Percentiles rank a stretch among this genome's conserved stretches.
Evolutionary conservation across 106 monocot species (phyloP).

Genomic region (Acorus calamus): DNA sequence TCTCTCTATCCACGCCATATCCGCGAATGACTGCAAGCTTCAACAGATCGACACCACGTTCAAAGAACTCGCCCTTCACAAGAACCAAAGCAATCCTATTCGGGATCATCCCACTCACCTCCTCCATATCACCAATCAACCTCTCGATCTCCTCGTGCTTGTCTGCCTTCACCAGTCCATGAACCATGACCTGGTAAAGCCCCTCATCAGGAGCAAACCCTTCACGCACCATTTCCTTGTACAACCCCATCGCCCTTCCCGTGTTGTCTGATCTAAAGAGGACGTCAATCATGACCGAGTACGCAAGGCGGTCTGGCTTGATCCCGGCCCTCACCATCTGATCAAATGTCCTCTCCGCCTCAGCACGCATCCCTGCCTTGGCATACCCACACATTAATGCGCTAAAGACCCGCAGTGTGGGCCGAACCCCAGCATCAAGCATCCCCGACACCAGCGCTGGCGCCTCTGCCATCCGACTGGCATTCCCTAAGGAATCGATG

Average conservation of each 20-base stretch:
- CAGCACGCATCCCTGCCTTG: slow-evolving; percentile 59
- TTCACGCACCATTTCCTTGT: slow-evolving; percentile 52
- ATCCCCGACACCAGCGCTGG: slow-evolving; percentile 67
- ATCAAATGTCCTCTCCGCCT: slow-evolving; percentile 68
- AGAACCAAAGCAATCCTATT: slow-evolving; percentile 43
- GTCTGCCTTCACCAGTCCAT: slow-evolving; percentile 27
- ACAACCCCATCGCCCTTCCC: slow-evolving; percentile 54
- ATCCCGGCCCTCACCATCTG: slow-evolving; percentile 71
- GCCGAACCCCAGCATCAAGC: slow-evolving; percentile 50
- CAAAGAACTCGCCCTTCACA: slow-evolving; percentile 56
- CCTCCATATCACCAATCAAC: slow-evolving; percentile 69
- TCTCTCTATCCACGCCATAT: slow-evolving; percentile 35
- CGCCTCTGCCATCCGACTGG: slow-evolving; percentile 53
- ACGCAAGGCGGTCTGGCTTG: slow-evolving; percentile 65
- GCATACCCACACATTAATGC: slow-evolving; percentile 91
- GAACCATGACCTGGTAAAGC: slow-evolving; percentile 51
- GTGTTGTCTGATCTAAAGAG: slow-evolving; percentile 45
- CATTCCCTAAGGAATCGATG: slow-evolving; percentile 78
- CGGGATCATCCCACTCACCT: slow-evolving; percentile 34
- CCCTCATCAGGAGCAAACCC: slow-evolving; percentile 56
- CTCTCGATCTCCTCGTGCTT: slow-evolving; percentile 34
- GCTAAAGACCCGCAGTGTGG: slow-evolving; percentile 72
- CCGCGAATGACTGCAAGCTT: slow-evolving; percentile 53
- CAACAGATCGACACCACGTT: slow-evolving; percentile 48
- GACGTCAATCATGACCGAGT: slow-evolving; percentile 69